Conservation (phyloP, 441 rosid genomes). For the Lepidium campestre region DNA sequence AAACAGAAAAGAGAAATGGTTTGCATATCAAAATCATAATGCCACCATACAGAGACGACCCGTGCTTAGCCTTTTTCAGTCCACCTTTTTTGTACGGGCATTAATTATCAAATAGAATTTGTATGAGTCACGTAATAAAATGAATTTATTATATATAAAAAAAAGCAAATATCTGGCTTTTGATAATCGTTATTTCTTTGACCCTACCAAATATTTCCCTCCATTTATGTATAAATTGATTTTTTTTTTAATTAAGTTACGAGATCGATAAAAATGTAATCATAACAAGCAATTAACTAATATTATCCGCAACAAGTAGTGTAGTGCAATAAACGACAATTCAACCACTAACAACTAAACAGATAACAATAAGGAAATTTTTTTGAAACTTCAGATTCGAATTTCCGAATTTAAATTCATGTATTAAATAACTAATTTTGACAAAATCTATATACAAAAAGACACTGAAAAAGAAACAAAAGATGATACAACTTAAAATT, state of each 20-base stretch:
- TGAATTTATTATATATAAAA: neutral
- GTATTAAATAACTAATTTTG: neutral
- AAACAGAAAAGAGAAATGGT: neutral
- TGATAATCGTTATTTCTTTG: neutral
- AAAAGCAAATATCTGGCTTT: neutral
- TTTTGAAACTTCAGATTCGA: constrained; percentile 18
- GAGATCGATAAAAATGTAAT: constrained; percentile 5
- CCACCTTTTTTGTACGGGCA: neutral
- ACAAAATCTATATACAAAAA: constrained; percentile 15
- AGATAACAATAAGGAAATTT: neutral
- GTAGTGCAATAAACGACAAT: constrained; percentile 20
- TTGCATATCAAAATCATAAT: constrained; percentile 14
- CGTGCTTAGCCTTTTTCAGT: constrained; percentile 17
- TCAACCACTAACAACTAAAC: constrained; percentile 17
- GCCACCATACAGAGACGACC: constrained; percentile 7
- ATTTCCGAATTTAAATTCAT: neutral
- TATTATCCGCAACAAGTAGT: constrained; percentile 4
- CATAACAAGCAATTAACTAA: constrained; percentile 12
- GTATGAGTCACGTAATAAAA: neutral
- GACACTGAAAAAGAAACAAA: constrained; percentile 22
- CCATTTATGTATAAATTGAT: neutral
- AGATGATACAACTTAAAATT: neutral
- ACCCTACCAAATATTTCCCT: constrained; percentile 20
- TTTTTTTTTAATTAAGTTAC: neutral
- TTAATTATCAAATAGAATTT: neutral